Evolutionary conservation across 371 early-diverging fungal species (phyloP), one percentile per base, ranked within the genome.

Genomic region (Mortierella sp.): DNA sequence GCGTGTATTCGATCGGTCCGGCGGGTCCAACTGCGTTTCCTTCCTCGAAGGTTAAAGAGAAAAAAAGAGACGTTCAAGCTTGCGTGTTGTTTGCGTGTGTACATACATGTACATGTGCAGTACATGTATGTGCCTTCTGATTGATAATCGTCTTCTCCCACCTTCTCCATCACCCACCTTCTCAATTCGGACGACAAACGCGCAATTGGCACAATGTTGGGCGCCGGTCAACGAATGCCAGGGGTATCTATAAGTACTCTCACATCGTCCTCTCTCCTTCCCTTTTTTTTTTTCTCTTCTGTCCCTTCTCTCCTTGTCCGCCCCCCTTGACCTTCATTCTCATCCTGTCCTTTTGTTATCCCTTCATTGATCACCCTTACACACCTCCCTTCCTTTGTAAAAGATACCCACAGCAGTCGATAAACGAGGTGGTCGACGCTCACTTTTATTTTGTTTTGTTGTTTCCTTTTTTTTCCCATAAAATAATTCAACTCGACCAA

Each of bases 131-230:
- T 16, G 16, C 54, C 7, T 16, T 54, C 54, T 60, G 60, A 60
- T 60, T 60, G 60, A 60, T 60, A 60, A 60, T 60, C 60, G 60
- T 60, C 31, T 60, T 60, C 60, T 26, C 28, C 26, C 26, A 26
- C 28, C n/a, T 31, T 5, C 31, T 31, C 7, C 14, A 16, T 60
- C 16, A 1, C 19, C 7, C n/a, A 21, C n/a, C 3, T 9, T 4
- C 55, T 26, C 9, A 26, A n/a, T 11, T 13, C 60, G 60, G 48
- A 48, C 48, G 48, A 48, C 60, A 60, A 14, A 28, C 31, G 60
- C 28, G 13, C 31, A 5, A 5, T 58, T 60, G 60, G 31, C 31
- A 31, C 60, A 31, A 60, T 28, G 60, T 60, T 60, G 31, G 31
- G 60, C 60, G 60, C 60, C 60, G 16, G 60, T 60, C 31, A 26